Evolutionary conservation across 2,329 filamentous ascomycete genomes (phyloP).

Genomic region (Verticillium zaregamsianum): DNA sequence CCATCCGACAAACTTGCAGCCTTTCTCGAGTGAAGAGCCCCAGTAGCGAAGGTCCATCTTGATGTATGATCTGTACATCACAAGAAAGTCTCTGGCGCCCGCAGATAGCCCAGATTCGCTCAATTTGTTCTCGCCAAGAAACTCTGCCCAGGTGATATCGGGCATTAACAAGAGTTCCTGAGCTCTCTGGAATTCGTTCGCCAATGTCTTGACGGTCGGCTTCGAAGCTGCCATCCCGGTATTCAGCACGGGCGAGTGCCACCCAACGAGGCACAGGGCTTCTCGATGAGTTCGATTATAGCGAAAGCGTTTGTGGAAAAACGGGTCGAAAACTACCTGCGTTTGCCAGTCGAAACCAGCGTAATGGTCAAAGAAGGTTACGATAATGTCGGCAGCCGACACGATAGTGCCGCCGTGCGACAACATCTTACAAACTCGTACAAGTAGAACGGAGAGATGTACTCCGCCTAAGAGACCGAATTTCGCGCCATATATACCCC

Average conservation of each 20-base stretch:
- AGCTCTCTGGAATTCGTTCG: constrained; percentile 47
- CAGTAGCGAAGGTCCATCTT: constrained; percentile 63
- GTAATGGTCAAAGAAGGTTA: constrained; percentile 62
- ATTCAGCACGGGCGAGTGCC: constrained; percentile 58
- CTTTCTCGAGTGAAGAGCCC: constrained; percentile 52
- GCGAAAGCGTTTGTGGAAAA: constrained; percentile 46
- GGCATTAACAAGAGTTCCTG: constrained; percentile 30
- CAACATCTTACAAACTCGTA: constrained; percentile 54
- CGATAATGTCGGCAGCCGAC: constrained; percentile 47
- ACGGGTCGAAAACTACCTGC: constrained; percentile 53
- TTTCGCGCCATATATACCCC: constrained; percentile 60
- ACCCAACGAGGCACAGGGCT: constrained; percentile 59
- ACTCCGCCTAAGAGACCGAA: constrained; percentile 64
- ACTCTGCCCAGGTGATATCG: constrained; percentile 35
- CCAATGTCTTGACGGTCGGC: constrained; percentile 47
- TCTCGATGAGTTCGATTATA: constrained; percentile 55
- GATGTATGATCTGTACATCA: constrained; percentile 48
- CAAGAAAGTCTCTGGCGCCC: constrained; percentile 44
- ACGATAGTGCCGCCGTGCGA: constrained; percentile 27
- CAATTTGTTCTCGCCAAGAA: constrained; percentile 25
- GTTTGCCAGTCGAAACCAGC: constrained; percentile 54
- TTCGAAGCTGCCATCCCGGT: constrained; percentile 50
- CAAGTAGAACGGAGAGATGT: constrained; percentile 59
- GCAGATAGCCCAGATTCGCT: background rate
- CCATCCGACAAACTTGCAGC: constrained; percentile 57